These are phyloP conservation scores for Colletotrichum costaricense DNA, from an alignment of 2,329 filamentous ascomycete species.

Conservation along the genomic window DNA sequence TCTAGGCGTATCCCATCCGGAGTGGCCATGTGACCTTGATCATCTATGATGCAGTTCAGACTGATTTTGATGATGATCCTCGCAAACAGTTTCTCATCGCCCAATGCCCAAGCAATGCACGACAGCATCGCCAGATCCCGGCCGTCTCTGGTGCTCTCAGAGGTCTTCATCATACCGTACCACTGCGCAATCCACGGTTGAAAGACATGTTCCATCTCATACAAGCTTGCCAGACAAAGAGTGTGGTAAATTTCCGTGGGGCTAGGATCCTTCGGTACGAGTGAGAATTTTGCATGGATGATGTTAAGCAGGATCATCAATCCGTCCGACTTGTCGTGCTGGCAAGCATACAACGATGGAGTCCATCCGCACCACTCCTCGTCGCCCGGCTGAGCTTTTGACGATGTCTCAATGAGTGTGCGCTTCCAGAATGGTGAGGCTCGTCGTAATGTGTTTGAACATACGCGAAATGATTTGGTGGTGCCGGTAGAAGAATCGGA, in stretches of 20 bases:
- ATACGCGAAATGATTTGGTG: conserved; percentile 12
- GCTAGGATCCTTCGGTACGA: not conserved
- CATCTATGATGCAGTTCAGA: not conserved
- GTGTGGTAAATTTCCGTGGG: conserved; percentile 16
- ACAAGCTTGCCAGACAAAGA: conserved; percentile 25
- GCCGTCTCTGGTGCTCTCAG: not conserved
- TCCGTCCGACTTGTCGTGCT: conserved; percentile 15
- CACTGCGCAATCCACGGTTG: conserved; percentile 29
- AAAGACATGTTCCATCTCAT: conserved; percentile 25
- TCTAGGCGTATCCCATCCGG: conserved; percentile 12
- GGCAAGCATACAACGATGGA: conserved; percentile 16
- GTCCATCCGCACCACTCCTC: conserved; percentile 12
- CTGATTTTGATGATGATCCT: conserved; percentile 3
- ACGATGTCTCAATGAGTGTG: conserved; percentile 4
- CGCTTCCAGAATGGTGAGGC: conserved; percentile 29
- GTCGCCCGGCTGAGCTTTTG: not conserved
- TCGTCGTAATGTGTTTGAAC: conserved; percentile 20
- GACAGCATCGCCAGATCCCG: conserved; percentile 6
- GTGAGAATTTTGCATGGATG: conserved; percentile 15
- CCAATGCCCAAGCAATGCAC: conserved; percentile 23
- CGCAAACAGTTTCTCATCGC: conserved; percentile 18
- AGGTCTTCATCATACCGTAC: not conserved
- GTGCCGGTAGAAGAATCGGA: conserved; percentile 1
- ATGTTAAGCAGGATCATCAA: conserved; percentile 25
- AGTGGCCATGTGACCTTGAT: not conserved